These are phyloP conservation scores for Aphanomyces astaci DNA, from an alignment of 352 stramenopile species.

Conservation along the genomic window DNA sequence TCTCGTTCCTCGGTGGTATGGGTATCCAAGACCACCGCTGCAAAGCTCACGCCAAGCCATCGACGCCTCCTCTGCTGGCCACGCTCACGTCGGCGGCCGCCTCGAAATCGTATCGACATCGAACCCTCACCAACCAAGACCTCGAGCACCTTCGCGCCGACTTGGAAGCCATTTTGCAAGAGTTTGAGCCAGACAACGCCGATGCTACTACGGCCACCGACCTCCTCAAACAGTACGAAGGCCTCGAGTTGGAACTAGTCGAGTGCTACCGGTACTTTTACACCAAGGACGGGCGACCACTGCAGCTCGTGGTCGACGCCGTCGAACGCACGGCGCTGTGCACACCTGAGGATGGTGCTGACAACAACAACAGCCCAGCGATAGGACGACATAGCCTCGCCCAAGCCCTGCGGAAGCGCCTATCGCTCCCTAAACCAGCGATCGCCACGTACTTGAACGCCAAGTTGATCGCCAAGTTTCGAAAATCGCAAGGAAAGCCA, in stretches of 20 bases:
- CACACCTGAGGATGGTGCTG: no score
- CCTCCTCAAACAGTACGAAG: constrained; percentile 17
- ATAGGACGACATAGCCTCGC: background rate
- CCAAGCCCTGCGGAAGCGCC: background rate
- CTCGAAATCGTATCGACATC: background rate
- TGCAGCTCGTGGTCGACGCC: background rate
- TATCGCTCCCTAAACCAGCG: background rate
- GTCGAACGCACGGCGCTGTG: background rate
- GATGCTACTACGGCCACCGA: background rate
- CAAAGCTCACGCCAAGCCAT: background rate
- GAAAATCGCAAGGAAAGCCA: background rate
- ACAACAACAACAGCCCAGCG: background rate
- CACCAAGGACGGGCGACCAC: background rate
- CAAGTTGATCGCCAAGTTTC: constrained; percentile 5
- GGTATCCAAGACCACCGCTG: background rate
- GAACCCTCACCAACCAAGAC: constrained; percentile 5
- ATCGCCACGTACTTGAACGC: background rate
- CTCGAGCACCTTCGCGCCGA: constrained; percentile 9
- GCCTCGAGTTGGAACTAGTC: constrained; percentile 12
- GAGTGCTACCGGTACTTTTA: constrained; percentile 16
- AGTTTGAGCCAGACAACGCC: background rate
- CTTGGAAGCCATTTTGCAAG: constrained; percentile 2
- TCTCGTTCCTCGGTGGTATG: background rate
- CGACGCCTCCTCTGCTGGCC: background rate
- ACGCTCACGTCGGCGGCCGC: no score